Evolutionary conservation across 805 yeast species (phyloP).

Genomic region (Monosporozyma aquatica): DNA sequence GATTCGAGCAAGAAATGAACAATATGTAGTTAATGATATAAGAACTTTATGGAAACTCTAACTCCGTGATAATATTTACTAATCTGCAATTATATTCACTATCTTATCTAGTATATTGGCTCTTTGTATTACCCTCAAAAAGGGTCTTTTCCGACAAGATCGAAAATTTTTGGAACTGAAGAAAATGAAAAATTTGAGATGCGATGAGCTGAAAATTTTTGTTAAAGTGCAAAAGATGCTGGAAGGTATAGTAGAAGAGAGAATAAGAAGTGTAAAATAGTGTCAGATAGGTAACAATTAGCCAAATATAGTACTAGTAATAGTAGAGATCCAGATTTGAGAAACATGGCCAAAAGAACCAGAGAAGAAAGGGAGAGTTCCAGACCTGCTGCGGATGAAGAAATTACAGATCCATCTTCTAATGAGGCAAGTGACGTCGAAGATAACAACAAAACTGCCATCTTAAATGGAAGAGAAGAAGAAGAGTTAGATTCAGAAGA

Average conservation of each 20-base stretch:
- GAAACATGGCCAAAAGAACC: slow-evolving; percentile 13
- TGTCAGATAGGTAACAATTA: too few relatives aligned
- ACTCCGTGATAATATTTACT: too few relatives aligned
- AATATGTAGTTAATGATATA: slow-evolving; percentile 4
- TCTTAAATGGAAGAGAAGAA: slow-evolving; percentile 31
- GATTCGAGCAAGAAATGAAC: slow-evolving; percentile 22
- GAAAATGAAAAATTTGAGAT: slow-evolving; percentile 8
- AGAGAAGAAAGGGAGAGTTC: slow-evolving; percentile 15
- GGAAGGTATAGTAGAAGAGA: too few relatives aligned
- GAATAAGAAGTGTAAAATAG: too few relatives aligned
- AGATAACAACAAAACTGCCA: slow-evolving; percentile 13
- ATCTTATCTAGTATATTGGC: background rate
- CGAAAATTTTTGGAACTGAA: slow-evolving; percentile 12
- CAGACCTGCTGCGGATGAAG: slow-evolving; percentile 37
- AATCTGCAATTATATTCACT: background rate
- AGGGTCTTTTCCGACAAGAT: background rate
- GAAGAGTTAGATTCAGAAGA: slow-evolving; percentile 56
- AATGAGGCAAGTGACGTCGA: slow-evolving; percentile 41
- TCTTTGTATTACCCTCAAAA: background rate
- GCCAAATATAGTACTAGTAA: too few relatives aligned
- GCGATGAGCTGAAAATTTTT: slow-evolving; percentile 16
- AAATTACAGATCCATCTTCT: slow-evolving; percentile 43
- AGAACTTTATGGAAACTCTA: too few relatives aligned
- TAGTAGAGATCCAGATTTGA: background rate
- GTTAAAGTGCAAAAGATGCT: too few relatives aligned